Conservation (phyloP, 2,329 filamentous ascomycete genomes). For the Exophiala viscosa region DNA sequence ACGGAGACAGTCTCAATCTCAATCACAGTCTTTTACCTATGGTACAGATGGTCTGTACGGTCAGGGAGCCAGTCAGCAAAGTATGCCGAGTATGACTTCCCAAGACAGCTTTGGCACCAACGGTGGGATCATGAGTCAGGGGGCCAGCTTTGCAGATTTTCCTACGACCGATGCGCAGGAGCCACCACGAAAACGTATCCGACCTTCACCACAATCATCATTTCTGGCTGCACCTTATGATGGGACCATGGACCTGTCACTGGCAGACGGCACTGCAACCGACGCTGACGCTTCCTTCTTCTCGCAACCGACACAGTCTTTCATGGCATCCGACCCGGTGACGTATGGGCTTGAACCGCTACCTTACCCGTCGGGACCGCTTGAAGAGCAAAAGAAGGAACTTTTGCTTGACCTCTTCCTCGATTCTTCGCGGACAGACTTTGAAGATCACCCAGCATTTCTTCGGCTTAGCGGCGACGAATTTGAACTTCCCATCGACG, state of each 20-base stretch:
- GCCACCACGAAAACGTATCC: slow-evolving; percentile 29
- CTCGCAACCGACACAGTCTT: slow-evolving; percentile 34
- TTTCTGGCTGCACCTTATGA: slow-evolving; percentile 39
- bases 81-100: slow-evolving; percentile 63
- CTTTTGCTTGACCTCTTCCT: slow-evolving; percentile 79
- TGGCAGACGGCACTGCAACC: slow-evolving; percentile 37
- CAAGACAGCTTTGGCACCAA: slow-evolving; percentile 64
- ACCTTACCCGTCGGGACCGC: slow-evolving; percentile 54
- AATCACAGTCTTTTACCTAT: slow-evolving; percentile 63
- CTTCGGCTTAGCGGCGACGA: slow-evolving; percentile 72
- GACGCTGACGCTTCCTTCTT: slow-evolving; percentile 48
- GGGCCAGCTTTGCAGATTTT: slow-evolving; percentile 30
- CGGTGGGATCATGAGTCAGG: slow-evolving; percentile 59
- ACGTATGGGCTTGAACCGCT: slow-evolving; percentile 40
- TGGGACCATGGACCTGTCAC: slow-evolving; percentile 20
- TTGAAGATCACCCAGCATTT: slow-evolving; percentile 71
- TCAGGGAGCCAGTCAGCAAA: slow-evolving; percentile 73
- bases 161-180: slow-evolving; percentile 26
- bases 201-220: slow-evolving; percentile 34
- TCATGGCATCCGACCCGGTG: slow-evolving; percentile 18
- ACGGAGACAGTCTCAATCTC: slow-evolving; percentile 63
- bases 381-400: slow-evolving; percentile 75
- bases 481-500: slow-evolving; percentile 87
- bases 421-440: slow-evolving; percentile 67
- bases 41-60: slow-evolving; percentile 64